Conservation (phyloP, 2,329 filamentous ascomycete species). For the Didymella segeticola region DNA sequence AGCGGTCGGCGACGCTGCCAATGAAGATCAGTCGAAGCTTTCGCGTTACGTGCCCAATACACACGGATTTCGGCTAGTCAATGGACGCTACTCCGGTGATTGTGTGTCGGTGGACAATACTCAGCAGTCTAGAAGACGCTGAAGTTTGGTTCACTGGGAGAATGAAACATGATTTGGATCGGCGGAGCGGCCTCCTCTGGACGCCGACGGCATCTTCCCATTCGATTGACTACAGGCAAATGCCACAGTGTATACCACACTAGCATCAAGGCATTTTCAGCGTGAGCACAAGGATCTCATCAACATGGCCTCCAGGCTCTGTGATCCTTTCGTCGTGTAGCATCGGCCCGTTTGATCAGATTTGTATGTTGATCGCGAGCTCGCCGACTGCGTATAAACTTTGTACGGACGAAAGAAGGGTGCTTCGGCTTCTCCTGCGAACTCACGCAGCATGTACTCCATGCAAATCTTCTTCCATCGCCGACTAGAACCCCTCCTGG, state of each 20-base stretch:
- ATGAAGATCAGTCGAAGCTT: neutral
- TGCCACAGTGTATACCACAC: no score
- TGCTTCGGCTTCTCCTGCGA: neutral
- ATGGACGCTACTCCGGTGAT: constrained; percentile 12
- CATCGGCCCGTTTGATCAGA: neutral
- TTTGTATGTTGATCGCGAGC: neutral
- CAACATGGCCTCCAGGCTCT: neutral
- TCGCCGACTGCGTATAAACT: neutral
- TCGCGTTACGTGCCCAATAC: constrained; percentile 1
- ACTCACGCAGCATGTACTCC: neutral
- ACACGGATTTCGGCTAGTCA: constrained; percentile 1
- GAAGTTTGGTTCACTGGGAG: neutral
- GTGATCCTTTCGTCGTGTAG: neutral
- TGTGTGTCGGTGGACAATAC: constrained; percentile 2
- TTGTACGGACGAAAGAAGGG: neutral
- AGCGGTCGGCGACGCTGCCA: constrained; percentile 1
- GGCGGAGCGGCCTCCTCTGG: neutral
- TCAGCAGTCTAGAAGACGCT: neutral
- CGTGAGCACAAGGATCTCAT: no score
- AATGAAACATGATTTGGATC: neutral
- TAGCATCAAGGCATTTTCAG: no score
- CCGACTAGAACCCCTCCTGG: neutral
- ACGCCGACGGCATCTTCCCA: neutral
- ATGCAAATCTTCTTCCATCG: neutral
- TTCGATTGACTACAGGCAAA: neutral